phyloP scores from a whole-genome alignment of 495 filamentous ascomycete genomes.

The Sabuloglossum arenarium region DNA sequence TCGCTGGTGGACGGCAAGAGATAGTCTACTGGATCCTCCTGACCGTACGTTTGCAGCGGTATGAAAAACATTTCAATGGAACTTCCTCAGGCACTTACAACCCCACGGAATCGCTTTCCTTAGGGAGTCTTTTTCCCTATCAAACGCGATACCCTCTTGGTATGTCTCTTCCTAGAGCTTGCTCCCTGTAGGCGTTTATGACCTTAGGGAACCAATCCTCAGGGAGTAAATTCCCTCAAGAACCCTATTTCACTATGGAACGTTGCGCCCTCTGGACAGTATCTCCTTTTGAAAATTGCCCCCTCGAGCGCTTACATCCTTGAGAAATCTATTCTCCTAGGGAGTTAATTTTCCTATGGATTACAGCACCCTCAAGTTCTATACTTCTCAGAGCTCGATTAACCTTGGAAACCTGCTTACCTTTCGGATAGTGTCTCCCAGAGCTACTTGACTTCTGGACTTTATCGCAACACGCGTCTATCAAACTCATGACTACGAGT shows the following conservation, averaged over 20 bases:
- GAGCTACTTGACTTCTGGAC: too few species aligned
- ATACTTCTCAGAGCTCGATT: too few species aligned
- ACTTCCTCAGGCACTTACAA: background rate
- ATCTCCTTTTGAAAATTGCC: background rate
- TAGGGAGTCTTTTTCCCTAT: background rate
- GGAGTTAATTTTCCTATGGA: too few species aligned
- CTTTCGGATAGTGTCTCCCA: too few species aligned
- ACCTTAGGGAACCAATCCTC: background rate
- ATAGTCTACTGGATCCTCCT: too few species aligned
- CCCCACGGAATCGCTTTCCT: background rate
- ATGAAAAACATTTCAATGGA: background rate
- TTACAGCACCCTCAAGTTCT: too few species aligned
- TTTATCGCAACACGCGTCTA: too few species aligned
- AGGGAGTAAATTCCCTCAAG: background rate
- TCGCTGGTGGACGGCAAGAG: too few species aligned
- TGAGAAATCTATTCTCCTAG: too few species aligned
- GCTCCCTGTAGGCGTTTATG: background rate
- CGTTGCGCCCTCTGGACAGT: background rate
- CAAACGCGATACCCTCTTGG: background rate
- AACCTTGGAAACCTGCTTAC: too few species aligned
- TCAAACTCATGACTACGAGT: too few species aligned
- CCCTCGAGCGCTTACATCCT: background rate
- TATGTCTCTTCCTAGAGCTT: background rate
- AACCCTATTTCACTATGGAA: background rate
- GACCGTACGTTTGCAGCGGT: background rate